Evolutionary conservation across 331 rosid genomes (phyloP), one percentile per base, ranked within the genome.

Genomic region (Dryas integrifolia): DNA sequence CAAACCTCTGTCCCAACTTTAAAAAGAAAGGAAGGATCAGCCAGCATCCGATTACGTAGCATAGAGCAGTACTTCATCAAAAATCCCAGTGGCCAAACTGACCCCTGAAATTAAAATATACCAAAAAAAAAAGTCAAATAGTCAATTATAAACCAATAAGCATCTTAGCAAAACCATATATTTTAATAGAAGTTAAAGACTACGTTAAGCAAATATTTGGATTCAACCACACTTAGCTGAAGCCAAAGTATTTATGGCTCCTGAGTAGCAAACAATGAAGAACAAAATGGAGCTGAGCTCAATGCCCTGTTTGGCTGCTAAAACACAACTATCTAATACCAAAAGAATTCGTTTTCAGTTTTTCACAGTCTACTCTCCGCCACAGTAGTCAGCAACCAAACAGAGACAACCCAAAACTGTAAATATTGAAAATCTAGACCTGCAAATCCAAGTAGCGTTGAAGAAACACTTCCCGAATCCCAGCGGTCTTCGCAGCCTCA

Each of bases 1-100:
- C 88, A 74, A 72, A 90, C 97, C 97, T 86, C 92, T 11, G 85
- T 86, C 65, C 92, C 92, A 61, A 91, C 90, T 91, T 86, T 88
- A 65, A 91, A 91, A 38, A 88, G 88, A 79, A 91, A 91, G 60
- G 90, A 88, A 82, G 97, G 95, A 77, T 91, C 89, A 26, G 90
- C 92, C 13, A 88, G 75, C 97, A 88, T 91, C 77, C 92, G 79
- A 30, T 88, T 89, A 30, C 97, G 87, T 77, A 90, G 74, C 88
- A 90, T 86, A 53, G 90, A 65, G 73, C 95, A 88, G 69, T 81
- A 76, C 67, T 84, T 84, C 82, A 85, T 90, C 74, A 90, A 76
- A 77, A 88, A 86, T 21, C 89, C 76, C 26, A 88, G 39, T 13
- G 84, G 88, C 92, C 90, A 80, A 64, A 58, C 76, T 7, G 92